Percentiles rank a stretch among this genome's conserved stretches.
Evolutionary conservation across 2,329 filamentous ascomycete species (phyloP).

Genomic region (Penicillium frequentans): DNA sequence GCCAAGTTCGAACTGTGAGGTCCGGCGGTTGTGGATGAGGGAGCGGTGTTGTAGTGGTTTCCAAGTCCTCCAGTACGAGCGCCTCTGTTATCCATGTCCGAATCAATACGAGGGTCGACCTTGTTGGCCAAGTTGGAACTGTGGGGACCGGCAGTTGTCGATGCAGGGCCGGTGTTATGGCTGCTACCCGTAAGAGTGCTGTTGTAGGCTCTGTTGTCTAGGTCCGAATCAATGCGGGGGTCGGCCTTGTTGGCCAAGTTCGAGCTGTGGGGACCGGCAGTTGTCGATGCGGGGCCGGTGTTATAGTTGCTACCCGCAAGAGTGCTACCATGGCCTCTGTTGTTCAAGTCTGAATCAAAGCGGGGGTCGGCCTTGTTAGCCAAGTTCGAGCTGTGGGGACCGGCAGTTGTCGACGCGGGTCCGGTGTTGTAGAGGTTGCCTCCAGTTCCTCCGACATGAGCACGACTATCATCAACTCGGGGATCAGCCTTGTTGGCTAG

Average conservation of each 20-base stretch:
- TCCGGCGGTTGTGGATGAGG: background rate
- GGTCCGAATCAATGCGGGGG: conserved; percentile 5
- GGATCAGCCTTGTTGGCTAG: conserved; percentile 1
- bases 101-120: conserved; percentile 4
- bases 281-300: background rate
- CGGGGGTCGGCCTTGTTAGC: conserved; percentile 2
- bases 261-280: background rate
- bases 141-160: background rate
- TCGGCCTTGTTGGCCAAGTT: conserved; percentile 2
- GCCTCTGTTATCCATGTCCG: conserved; percentile 1
- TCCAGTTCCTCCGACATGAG: background rate
- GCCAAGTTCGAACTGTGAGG: background rate
- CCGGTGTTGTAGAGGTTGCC: background rate
- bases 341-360: background rate
- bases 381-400: background rate
- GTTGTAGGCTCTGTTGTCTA: background rate
- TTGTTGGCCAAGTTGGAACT: conserved; percentile 2
- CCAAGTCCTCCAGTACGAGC: background rate
- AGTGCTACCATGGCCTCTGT: background rate
- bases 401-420: background rate
- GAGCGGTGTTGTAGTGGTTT: background rate
- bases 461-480: background rate
- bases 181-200: background rate
- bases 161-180: background rate
- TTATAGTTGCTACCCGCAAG: background rate